Evolutionary conservation across 1,284 basidiomycete genomes (phyloP).

Genomic region (Trichosporon asahii): DNA sequence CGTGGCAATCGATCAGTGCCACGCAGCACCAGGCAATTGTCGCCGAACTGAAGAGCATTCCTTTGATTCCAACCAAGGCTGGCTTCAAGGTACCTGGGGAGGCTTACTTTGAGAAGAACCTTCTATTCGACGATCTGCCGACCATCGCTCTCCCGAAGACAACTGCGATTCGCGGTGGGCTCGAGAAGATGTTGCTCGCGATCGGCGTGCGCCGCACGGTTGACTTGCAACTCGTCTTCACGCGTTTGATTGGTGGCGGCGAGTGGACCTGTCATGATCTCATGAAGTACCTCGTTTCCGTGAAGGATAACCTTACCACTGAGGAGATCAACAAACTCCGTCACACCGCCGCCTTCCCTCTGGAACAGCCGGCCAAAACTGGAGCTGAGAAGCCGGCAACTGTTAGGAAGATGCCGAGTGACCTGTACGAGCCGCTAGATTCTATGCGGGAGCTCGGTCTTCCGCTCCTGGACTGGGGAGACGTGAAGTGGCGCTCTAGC

Average conservation of each 20-base stretch:
- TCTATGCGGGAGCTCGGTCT: conserved; percentile 69
- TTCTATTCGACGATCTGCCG: conserved; percentile 83
- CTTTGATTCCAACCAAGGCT: conserved; percentile 78
- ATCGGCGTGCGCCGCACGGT: conserved; percentile 89
- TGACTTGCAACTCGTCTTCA: conserved; percentile 82
- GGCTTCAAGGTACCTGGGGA: conserved; percentile 73
- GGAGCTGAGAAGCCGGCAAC: conserved; percentile 42
- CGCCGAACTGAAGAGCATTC: conserved; percentile 60
- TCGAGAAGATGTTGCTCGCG: conserved; percentile 72
- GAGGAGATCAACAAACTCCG: conserved; percentile 71
- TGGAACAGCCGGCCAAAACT: conserved; percentile 56
- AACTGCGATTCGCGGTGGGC: conserved; percentile 62
- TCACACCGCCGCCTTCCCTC: conserved; percentile 76
- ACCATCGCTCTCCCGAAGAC: conserved; percentile 73
- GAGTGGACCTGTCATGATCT: conserved; percentile 55
- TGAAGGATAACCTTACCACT: conserved; percentile 65
- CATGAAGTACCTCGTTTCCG: conserved; percentile 84
- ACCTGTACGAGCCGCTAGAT: conserved; percentile 81
- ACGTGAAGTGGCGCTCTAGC: conserved; percentile 69
- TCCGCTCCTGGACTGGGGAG: conserved; percentile 84
- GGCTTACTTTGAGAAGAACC: conserved; percentile 83
- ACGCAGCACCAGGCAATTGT: conserved; percentile 61
- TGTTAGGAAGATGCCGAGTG: conserved; percentile 60
- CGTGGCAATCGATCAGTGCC: conserved; percentile 70
- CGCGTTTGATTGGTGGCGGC: conserved; percentile 59